Percentiles rank a stretch among this genome's conserved stretches.
phyloP scores from a whole-genome alignment of 73 alveolate species.

The Paramecium pentaurelia region DNA sequence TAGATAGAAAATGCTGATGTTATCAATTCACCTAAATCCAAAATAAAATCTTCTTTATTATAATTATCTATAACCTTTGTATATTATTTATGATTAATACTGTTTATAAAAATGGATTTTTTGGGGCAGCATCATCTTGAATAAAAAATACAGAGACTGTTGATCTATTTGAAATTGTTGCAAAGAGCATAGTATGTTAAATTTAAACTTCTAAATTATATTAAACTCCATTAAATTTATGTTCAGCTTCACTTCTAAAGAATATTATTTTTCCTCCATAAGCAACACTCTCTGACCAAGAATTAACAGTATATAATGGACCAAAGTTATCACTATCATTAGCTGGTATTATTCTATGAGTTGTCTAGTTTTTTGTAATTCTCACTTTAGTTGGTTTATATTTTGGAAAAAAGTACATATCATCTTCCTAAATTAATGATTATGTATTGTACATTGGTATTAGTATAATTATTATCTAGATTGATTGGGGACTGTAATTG shows the following conservation, averaged over 20 bases:
- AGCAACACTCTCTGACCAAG: not conserved
- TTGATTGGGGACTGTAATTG: not conserved
- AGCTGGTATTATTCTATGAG: not conserved
- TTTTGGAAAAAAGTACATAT: slow-evolving; percentile 15
- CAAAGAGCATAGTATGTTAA: not conserved
- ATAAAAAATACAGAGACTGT: not conserved
- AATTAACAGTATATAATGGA: not conserved
- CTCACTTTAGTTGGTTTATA: not conserved
- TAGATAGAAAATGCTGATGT: not conserved
- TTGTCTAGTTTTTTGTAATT: not conserved
- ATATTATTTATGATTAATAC: not conserved
- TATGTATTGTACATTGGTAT: not conserved
- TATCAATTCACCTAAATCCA: not conserved
- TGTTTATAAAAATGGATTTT: not conserved
- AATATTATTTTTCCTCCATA: not conserved
- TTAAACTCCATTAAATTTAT: not conserved
- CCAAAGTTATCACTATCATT: not conserved
- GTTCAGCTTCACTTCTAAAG: slow-evolving; percentile 45
- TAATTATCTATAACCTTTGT: slow-evolving; percentile 11
- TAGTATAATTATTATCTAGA: not conserved
- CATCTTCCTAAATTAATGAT: slow-evolving; percentile 9
- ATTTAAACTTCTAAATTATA: not conserved
- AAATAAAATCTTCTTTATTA: not conserved
- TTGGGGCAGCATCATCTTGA: not conserved
- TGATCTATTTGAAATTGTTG: not conserved